Conservation (phyloP, 164 flowering plant species). For the Stephania yunnanensis region DNA sequence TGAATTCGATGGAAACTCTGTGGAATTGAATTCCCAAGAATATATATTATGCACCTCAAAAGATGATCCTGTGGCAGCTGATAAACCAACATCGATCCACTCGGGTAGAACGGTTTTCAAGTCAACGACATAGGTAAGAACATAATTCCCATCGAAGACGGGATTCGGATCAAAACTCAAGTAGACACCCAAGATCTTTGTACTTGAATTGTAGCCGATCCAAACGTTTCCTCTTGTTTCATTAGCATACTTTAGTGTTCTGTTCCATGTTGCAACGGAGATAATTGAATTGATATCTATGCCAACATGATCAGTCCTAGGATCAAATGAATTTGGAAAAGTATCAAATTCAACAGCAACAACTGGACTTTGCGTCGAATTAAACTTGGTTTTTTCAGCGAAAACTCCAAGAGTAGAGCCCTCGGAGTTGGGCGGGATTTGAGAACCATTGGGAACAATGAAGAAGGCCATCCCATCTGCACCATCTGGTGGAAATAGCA, state of each 20-base stretch:
- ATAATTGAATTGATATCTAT: constrained; percentile 23
- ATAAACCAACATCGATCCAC: constrained; percentile 19
- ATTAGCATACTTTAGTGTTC: constrained; percentile 4
- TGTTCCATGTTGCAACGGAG: constrained; percentile 14
- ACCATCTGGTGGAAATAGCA: constrained; percentile 6
- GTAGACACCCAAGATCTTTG: constrained; percentile 15
- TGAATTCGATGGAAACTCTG: constrained; percentile 1
- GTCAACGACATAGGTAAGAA: constrained; percentile 16
- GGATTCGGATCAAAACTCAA: constrained; percentile 16
- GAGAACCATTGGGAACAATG: constrained; percentile 25
- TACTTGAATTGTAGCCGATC: constrained; percentile 18
- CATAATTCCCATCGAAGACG: neutral
- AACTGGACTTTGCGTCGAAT: constrained; percentile 1
- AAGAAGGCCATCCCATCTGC: constrained; percentile 24
- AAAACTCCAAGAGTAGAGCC: constrained; percentile 43
- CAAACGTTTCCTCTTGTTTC: constrained; percentile 8
- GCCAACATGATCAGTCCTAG: constrained; percentile 30
- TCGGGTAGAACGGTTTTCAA: constrained; percentile 17
- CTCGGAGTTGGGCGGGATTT: constrained; percentile 28
- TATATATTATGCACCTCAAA: constrained; percentile 10
- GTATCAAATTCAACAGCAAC: constrained; percentile 35
- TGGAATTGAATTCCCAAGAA: constrained; percentile 26
- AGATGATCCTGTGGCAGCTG: constrained; percentile 8
- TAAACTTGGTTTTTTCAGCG: constrained; percentile 10
- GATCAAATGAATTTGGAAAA: constrained; percentile 26